phyloP scores from a whole-genome alignment of 1,284 basidiomycete genomes.

The Cystobasidium sp. region DNA sequence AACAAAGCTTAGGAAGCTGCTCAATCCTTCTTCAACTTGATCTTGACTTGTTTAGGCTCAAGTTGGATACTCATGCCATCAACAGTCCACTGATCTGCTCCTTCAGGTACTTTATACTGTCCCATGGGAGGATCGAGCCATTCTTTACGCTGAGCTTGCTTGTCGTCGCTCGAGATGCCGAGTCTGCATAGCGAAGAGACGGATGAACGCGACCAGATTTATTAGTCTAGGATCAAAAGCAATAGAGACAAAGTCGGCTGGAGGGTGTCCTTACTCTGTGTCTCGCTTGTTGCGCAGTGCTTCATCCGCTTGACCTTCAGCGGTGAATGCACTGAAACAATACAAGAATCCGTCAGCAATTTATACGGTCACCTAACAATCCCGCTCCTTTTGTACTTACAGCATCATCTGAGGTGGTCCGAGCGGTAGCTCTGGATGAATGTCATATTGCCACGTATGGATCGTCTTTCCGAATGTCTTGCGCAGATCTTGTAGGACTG shows the following conservation, averaged over 20 bases:
- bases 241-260: too few species aligned
- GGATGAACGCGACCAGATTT: background rate
- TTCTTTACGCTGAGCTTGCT: conserved; percentile 29
- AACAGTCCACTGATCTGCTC: conserved; percentile 20
- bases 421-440: conserved; percentile 44
- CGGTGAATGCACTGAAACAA: conserved; percentile 21
- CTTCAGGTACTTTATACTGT: conserved; percentile 27
- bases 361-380: background rate
- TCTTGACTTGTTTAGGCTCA: conserved; percentile 27
- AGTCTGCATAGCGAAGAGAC: conserved; percentile 4
- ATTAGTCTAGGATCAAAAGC: too few species aligned
- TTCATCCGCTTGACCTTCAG: conserved; percentile 39
- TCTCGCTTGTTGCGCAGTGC: conserved; percentile 42
- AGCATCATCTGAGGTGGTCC: conserved; percentile 48
- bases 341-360: background rate
- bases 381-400: conserved; percentile 10
- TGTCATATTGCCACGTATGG: conserved; percentile 49
- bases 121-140: conserved; percentile 38
- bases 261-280: conserved; percentile 19
- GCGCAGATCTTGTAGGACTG: conserved; percentile 44
- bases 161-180: conserved; percentile 35
- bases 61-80: conserved; percentile 27
- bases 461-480: conserved; percentile 47
- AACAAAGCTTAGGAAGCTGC: too few species aligned
- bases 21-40: conserved; percentile 34